A percentile compares a stretch with the other conserved stretches of the same genome.
phyloP scores from a whole-genome alignment of 768 basidiomycete genomes.

The Sarcomyxa edulis region DNA sequence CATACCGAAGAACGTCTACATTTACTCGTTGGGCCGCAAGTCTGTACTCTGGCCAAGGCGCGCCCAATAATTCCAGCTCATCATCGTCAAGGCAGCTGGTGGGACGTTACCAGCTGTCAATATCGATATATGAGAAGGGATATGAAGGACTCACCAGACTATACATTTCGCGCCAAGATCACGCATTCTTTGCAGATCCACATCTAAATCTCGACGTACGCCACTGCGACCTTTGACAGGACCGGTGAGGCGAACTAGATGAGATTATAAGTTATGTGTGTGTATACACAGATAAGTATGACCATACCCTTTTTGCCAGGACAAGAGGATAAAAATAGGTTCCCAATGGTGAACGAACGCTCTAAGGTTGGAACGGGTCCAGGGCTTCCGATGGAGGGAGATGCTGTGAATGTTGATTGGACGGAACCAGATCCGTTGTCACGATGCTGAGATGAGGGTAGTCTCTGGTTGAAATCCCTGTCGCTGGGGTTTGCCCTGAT shows the following conservation, averaged over 20 bases:
- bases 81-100: conserved; percentile 83
- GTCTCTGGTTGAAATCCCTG: background rate
- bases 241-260: conserved; percentile 62
- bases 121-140: no score
- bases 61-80: conserved; percentile 84
- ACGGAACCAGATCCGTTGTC: background rate
- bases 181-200: conserved; percentile 73
- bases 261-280: conserved; percentile 1
- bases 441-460: background rate
- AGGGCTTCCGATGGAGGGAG: conserved; percentile 7
- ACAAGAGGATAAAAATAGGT: conserved; percentile 84
- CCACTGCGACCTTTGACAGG: conserved; percentile 75
- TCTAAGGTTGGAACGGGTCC: conserved; percentile 8
- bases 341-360: conserved; percentile 53
- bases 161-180: conserved; percentile 73
- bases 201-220: conserved; percentile 77
- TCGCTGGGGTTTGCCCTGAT: background rate
- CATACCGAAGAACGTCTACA: conserved; percentile 75
- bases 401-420: background rate
- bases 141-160: conserved; percentile 55
- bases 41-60: conserved; percentile 77
- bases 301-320: conserved; percentile 85
- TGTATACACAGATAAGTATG: conserved; percentile 1
- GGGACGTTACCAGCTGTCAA: no score
- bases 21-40: conserved; percentile 54